Conservation (phyloP, 2,329 filamentous ascomycete species). For the Pestalotiopsis sp. region DNA sequence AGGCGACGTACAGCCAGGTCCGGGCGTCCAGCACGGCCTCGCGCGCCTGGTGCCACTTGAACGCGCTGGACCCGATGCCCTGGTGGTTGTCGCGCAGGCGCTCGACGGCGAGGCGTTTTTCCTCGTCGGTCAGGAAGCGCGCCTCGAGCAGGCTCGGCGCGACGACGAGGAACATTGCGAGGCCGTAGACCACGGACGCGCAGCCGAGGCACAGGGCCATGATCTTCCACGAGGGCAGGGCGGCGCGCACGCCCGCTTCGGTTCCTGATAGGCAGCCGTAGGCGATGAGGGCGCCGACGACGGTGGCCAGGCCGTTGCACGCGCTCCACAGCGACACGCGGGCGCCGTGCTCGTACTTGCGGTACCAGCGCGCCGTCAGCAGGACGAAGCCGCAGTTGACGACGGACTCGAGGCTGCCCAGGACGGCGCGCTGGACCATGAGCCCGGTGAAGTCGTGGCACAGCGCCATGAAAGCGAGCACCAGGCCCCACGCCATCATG, state of each 20-base stretch:
- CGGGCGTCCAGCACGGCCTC: neutral
- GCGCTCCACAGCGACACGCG: constrained; percentile 6
- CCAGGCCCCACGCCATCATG: constrained; percentile 19
- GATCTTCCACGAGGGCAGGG: constrained; percentile 32
- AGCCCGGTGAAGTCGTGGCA: constrained; percentile 29
- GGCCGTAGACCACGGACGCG: constrained; percentile 26
- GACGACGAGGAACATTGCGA: constrained; percentile 26
- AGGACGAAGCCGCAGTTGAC: constrained; percentile 20
- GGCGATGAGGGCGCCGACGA: constrained; percentile 29
- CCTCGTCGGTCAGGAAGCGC: constrained; percentile 23
- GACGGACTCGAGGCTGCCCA: constrained; percentile 17
- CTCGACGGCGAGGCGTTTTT: constrained; percentile 29
- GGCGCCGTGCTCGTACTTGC: constrained; percentile 7
- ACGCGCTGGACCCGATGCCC: constrained; percentile 35
- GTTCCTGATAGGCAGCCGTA: constrained; percentile 19
- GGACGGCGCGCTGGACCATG: constrained; percentile 18
- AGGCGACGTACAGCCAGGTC: constrained; percentile 10
- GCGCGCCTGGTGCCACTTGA: constrained; percentile 38
- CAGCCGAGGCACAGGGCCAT: constrained; percentile 33
- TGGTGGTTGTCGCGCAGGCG: constrained; percentile 23
- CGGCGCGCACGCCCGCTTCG: constrained; percentile 26
- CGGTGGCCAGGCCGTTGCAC: constrained; percentile 24
- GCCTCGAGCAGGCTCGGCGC: constrained; percentile 29
- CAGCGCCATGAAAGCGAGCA: constrained; percentile 16
- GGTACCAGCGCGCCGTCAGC: constrained; percentile 9